Evolutionary conservation across 805 yeast species (phyloP), one percentile per base, ranked within the genome.

Genomic region (Priceomyces carsonii): DNA sequence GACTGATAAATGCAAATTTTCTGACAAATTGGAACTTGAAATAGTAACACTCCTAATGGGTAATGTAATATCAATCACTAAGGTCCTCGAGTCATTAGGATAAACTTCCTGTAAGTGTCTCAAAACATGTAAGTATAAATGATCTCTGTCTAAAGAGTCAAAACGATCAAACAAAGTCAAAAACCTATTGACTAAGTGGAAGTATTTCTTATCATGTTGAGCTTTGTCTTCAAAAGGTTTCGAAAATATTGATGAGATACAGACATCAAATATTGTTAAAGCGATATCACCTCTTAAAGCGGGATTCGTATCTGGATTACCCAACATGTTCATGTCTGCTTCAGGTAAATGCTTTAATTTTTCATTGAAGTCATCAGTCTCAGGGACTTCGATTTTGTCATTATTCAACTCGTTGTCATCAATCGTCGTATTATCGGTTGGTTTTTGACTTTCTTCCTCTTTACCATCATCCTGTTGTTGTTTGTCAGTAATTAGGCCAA

Each of bases 321-420:
- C 97, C 46, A 90, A 69, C 72, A 87, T 80, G 50, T 80, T 82
- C 68, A 87, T 72, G 53, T 89, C 93, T 20, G 89, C 85, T 44
- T 89, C 96, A 0, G 97, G 96, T 43, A 90, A 70, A 34, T 76
- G 74, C 38, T 81, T 79, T 52, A 90, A 69, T 49, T 79, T 77
- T 38, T 76, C 78, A 44, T 79, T 79, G 57, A 80, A 49, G 8
- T 70, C 73, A 33, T 80, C 87, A 16, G 72, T 73, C 6, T 66
- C 70, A 18, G 79, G 80, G 17, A 73, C 63, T 26, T 56, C 63
- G 33, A 76, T 71, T 37, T 58, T 47, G 38, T 71, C 73, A 13
- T 53, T 57, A 20, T 61, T 63, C 8, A 61, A 58, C 1, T 63
- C 68, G 6, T 65, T 59, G 39, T 47, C 53, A 37, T 39, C 55